A percentile compares a stretch with the other conserved stretches of the same genome.
Evolutionary conservation across 148 eudicot genomes (phyloP).

Genomic region (Rhododendron griersonianum): DNA sequence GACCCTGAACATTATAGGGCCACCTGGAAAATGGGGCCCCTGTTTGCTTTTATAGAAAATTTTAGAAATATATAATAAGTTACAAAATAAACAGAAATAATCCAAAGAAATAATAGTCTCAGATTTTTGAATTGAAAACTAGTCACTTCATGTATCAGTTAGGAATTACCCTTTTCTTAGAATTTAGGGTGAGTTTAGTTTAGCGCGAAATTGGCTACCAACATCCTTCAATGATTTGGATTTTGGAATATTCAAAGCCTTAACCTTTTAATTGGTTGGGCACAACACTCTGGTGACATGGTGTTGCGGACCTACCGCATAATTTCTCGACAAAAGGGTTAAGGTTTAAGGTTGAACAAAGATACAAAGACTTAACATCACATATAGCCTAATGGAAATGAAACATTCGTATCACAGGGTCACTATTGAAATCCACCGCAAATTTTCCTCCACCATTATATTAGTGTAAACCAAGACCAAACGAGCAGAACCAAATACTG

Average conservation of each 20-base stretch:
- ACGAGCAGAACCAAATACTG: not conserved
- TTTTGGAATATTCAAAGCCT: not conserved
- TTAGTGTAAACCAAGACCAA: not conserved
- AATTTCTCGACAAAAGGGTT: not conserved
- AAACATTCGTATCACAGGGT: not conserved
- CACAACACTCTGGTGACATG: not conserved
- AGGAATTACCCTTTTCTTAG: not conserved
- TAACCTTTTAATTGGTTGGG: not conserved
- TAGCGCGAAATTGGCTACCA: not conserved
- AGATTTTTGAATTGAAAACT: not conserved
- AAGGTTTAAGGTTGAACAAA: not conserved
- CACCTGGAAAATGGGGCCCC: not conserved
- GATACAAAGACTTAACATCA: not conserved
- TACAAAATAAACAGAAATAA: not conserved
- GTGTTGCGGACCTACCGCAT: not conserved
- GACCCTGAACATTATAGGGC: not conserved
- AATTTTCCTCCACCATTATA: not conserved
- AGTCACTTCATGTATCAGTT: not conserved
- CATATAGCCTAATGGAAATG: not conserved
- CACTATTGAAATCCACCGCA: not conserved
- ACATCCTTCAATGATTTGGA: not conserved
- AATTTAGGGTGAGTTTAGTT: not conserved
- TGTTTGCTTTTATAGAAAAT: not conserved
- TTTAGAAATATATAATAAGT: not conserved
- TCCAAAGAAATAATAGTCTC: not conserved